Evolutionary conservation across 805 yeast species (phyloP).

Genomic region (Metschnikowia rubicola): DNA sequence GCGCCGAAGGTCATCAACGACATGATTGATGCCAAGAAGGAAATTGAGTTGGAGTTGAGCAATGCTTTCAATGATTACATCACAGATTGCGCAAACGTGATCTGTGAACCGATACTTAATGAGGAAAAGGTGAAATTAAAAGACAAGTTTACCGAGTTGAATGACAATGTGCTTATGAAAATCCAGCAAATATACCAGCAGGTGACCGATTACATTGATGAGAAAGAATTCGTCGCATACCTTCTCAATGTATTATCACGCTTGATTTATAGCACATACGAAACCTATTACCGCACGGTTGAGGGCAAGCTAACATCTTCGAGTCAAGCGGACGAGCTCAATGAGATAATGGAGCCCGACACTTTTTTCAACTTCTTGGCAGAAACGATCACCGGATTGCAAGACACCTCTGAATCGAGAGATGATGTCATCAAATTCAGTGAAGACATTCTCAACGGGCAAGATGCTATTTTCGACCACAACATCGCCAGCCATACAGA

Average conservation of each 20-base stretch:
- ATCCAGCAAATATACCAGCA: conserved; percentile 55
- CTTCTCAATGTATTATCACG: conserved; percentile 39
- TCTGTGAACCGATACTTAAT: conserved; percentile 42
- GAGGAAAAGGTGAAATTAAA: conserved; percentile 18
- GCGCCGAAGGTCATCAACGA: conserved; percentile 79
- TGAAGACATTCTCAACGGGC: conserved; percentile 25
- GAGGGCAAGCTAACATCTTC: conserved; percentile 22
- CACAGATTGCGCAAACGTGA: conserved; percentile 41
- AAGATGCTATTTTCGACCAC: conserved; percentile 9
- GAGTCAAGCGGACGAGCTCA: conserved; percentile 28
- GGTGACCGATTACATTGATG: conserved; percentile 54
- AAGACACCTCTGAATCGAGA: conserved; percentile 20
- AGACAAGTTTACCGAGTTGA: conserved; percentile 39
- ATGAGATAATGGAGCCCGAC: conserved; percentile 62
- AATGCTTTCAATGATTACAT: conserved; percentile 68
- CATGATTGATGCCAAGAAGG: conserved; percentile 73
- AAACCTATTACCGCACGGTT: conserved; percentile 42
- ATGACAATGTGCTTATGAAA: conserved; percentile 47
- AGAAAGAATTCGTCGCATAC: conserved; percentile 39
- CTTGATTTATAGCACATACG: conserved; percentile 55
- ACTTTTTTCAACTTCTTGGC: conserved; percentile 50
- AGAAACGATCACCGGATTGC: conserved; percentile 27
- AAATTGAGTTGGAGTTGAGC: conserved; percentile 70
- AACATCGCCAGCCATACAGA: not conserved
- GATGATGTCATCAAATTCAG: conserved; percentile 17